These are phyloP conservation scores for Blastobotrys niveus DNA, from an alignment of 1,139 yeast genomes.

Conservation along the genomic window DNA sequence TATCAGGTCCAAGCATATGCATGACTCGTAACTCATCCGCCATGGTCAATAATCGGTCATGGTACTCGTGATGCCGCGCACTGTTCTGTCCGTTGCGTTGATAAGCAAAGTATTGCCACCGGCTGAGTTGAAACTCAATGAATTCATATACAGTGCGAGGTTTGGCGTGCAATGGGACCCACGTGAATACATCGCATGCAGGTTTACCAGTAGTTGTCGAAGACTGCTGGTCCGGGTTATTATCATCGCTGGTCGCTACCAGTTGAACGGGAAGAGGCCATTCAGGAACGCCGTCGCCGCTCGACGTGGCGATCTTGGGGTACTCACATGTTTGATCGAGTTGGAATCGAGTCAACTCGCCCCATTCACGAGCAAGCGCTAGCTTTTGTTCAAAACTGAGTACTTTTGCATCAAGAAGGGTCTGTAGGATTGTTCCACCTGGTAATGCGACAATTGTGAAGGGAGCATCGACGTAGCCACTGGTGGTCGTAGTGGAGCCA, in stretches of 20 bases:
- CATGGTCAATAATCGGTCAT: not conserved
- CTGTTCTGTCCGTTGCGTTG: not conserved
- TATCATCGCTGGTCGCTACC: no score
- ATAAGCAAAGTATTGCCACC: not conserved
- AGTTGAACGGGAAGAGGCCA: not conserved
- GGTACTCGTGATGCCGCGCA: not conserved
- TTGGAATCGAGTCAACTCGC: not conserved
- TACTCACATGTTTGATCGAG: not conserved
- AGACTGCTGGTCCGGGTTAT: not conserved
- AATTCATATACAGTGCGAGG: not conserved
- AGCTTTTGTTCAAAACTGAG: not conserved
- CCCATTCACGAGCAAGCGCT: not conserved
- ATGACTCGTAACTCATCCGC: not conserved
- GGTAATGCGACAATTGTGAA: no score
- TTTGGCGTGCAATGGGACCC: not conserved
- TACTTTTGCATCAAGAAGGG: not conserved
- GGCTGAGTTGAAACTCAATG: not conserved
- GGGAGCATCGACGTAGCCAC: not conserved
- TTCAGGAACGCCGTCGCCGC: no score
- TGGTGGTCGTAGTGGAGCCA: not conserved
- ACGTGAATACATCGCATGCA: not conserved
- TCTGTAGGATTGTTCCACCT: not conserved
- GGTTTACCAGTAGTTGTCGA: not conserved
- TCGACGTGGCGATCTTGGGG: not conserved
- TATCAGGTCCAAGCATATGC: constrained; percentile 1